Evolutionary conservation across 2,329 filamentous ascomycete genomes (phyloP).

Genomic region (Mycosphaerella sp.): DNA sequence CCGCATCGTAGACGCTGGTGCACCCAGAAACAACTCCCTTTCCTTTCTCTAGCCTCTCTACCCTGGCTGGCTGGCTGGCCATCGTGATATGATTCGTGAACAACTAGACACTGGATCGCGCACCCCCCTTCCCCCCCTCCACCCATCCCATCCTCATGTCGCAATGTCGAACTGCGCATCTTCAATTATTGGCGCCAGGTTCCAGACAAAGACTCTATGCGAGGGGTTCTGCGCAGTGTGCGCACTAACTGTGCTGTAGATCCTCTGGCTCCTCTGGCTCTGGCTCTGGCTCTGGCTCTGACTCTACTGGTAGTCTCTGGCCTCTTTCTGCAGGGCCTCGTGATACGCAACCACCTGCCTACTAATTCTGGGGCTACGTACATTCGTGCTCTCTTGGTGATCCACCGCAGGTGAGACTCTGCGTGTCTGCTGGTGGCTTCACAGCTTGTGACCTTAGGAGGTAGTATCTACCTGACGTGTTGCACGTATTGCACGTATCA

Average conservation of each 20-base stretch:
- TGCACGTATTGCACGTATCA: not conserved
- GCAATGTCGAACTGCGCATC: conserved; percentile 4
- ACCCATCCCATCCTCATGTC: not conserved
- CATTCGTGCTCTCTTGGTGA: not conserved
- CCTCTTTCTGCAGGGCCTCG: conserved; percentile 6
- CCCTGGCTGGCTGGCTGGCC: no score
- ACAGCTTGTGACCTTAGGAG: not conserved
- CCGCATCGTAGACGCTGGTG: conserved; percentile 13
- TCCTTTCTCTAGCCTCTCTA: no score
- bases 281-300: no score
- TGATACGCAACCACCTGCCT: conserved; percentile 10
- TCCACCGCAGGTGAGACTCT: not conserved
- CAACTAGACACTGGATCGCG: no score
- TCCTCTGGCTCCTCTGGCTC: no score
- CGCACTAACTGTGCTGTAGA: conserved; percentile 3
- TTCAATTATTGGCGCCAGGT: conserved; percentile 7
- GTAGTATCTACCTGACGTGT: not conserved
- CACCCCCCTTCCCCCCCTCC: no score
- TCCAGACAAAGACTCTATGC: conserved; percentile 14
- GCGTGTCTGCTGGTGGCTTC: not conserved
- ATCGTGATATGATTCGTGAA: no score
- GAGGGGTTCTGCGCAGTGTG: conserved; percentile 7
- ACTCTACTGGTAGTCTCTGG: conserved; percentile 11
- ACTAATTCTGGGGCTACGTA: not conserved
- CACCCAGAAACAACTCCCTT: no score